Evolutionary conservation across 2,329 filamentous ascomycete genomes (phyloP), one percentile per base, ranked within the genome.

Genomic region (Biscogniauxia mediterranea): DNA sequence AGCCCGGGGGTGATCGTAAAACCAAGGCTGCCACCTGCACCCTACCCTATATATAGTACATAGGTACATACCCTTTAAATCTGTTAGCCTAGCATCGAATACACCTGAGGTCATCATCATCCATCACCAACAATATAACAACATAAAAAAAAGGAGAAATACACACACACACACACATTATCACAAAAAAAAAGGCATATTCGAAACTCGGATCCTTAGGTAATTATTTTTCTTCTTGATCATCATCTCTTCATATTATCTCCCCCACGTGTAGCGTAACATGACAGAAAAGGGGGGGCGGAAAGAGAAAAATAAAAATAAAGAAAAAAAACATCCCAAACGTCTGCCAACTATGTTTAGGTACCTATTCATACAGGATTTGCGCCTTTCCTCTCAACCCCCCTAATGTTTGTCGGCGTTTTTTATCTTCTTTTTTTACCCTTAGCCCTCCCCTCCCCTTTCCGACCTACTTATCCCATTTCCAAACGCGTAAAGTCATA

Each of bases 201-300:
- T 9, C 7, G 13, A 57, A 46, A 38, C 55, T 26, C 9, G 32
- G 19, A 2, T 20, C 26, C 49, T 4, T 19, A n/a, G n/a, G n/a
- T 17, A 20, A 61, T 15, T 21, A 20, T 32, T 55, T 62, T 15
- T 50, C 23, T 55, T 62, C 19, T 50, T 28, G 26, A 51, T 63
- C 54, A 63, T 70, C 60, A 63, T 66, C 62, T 62, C 57, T 66
- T 63, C n/a, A 57, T 60, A 69, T 67, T 65, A 58, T 55, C 61
- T 60, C 55, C 23, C 38, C n/a, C n/a, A n/a, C n/a, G n/a, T n/a
- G n/a, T n/a, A n/a, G n/a, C n/a, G 9, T 38, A 38, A 32, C 28
- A 13, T 32, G 28, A 32, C 2, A 32, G 28, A 32, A 32, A 32
- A 32, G 7, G 7, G 28, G 28, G 3, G 28, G 28, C 1, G 7